A percentile compares a stretch with the other conserved stretches of the same genome.
Evolutionary conservation across 1,284 basidiomycete species (phyloP).

Genomic region (Malassezia yamatoensis): DNA sequence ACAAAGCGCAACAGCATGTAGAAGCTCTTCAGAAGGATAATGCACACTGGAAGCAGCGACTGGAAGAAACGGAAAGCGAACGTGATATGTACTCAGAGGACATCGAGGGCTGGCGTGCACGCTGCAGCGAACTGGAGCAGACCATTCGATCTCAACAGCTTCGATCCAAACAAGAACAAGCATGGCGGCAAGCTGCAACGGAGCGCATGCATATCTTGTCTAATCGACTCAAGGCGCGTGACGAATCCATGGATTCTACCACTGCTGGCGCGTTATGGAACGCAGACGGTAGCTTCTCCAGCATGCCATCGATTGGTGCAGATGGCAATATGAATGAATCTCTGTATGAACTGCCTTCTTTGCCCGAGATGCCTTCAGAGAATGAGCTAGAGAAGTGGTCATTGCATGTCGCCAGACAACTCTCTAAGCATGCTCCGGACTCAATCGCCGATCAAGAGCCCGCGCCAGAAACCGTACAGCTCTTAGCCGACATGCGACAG

Average conservation of each 20-base stretch:
- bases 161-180: conserved; percentile 28
- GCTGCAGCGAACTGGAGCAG: conserved; percentile 40
- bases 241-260: conserved; percentile 16
- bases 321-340: no score
- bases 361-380: conserved; percentile 14
- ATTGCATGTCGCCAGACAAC: conserved; percentile 19
- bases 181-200: conserved; percentile 22
- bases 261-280: background rate
- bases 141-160: conserved; percentile 27
- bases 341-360: conserved; percentile 1
- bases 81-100: conserved; percentile 42
- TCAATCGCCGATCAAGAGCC: conserved; percentile 11
- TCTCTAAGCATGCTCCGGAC: conserved; percentile 13
- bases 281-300: background rate
- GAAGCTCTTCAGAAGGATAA: conserved; percentile 19
- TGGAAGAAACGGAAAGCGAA: conserved; percentile 38
- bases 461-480: conserved; percentile 32
- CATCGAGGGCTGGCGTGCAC: conserved; percentile 41
- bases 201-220: conserved; percentile 29
- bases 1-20: conserved; percentile 12
- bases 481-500: conserved; percentile 45
- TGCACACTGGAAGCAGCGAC: conserved; percentile 16
- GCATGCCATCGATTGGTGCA: background rate
- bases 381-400: conserved; percentile 20
- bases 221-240: conserved; percentile 19